Evolutionary conservation across 148 eudicot genomes (phyloP).

Genomic region (Pouteria glomerata): DNA sequence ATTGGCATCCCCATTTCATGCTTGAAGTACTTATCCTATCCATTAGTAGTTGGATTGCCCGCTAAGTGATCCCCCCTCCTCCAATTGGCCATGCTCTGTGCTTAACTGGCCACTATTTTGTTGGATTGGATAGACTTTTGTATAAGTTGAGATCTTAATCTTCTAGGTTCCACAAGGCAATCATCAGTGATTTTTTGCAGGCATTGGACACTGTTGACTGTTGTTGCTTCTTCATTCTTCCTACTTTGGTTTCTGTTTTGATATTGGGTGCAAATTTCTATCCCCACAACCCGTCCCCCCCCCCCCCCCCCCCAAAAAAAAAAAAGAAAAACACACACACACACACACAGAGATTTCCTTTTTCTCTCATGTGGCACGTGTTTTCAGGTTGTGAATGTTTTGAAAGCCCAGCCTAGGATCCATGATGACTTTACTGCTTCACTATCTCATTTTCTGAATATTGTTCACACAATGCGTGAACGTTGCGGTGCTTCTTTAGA

Average conservation of each 20-base stretch:
- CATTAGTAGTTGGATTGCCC: too few species aligned
- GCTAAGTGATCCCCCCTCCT: too few species aligned
- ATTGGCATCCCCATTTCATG: too few species aligned
- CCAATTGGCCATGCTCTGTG: too few species aligned
- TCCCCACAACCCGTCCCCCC: neutral
- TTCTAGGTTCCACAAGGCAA: neutral
- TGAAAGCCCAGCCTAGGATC: slow-evolving; percentile 71
- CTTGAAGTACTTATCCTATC: too few species aligned
- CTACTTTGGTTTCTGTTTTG: too few species aligned
- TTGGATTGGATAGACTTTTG: too few species aligned
- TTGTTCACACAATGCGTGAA: slow-evolving; percentile 79
- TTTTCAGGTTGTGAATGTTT: slow-evolving; percentile 63
- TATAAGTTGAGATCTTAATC: neutral
- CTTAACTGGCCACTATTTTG: too few species aligned
- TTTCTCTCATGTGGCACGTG: slow-evolving; percentile 4
- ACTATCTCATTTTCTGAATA: slow-evolving; percentile 64
- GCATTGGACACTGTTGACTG: neutral
- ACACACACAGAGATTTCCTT: too few species aligned
- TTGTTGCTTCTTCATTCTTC: too few species aligned
- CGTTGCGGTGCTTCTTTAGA: slow-evolving; percentile 81
- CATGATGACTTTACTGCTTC: slow-evolving; percentile 43
- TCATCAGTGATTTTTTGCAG: neutral
- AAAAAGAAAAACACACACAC: too few species aligned
- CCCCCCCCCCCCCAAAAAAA: too few species aligned
- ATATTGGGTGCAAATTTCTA: neutral